Evolutionary conservation across 2,329 filamentous ascomycete species (phyloP), one percentile per base, ranked within the genome.

Genomic region (Orbilia blumenaviensis): DNA sequence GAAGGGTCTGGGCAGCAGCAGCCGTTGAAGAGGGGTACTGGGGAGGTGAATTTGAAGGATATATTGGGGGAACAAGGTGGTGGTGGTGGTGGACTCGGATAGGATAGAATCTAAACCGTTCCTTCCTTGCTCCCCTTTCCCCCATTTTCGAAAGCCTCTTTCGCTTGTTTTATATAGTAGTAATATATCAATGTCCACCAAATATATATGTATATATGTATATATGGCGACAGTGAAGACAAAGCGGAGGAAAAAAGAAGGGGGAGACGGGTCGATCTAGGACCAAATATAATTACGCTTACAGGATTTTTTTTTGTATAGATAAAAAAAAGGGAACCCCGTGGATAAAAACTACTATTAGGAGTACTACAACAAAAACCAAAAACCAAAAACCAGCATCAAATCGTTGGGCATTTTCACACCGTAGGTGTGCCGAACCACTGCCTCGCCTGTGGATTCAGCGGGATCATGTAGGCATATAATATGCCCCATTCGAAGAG

Each of bases 21-120:
- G 83, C 94, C 95, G 3, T 84, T 98, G 71, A 84, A 90, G 78
- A 88, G 95, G 79, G 95, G 95, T 0, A 96, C 91, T 78, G 95
- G 92, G 8, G 87, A 97, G 81, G 85, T 97, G 44, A 97, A 92
- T 83, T 86, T 99, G 78, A 96, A 95, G 83, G 94, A 98, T 82
- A 86, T 97, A 16, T 82, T 92, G 18, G 89, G 86, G 77, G 82
- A 84, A 9, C 84, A 84, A 68, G 66, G 69, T 3, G n/a, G n/a
- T n/a, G n/a, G n/a, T n/a, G n/a, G n/a, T n/a, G n/a, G n/a, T n/a
- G 67, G 67, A 14, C 60, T 72, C 5, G 3, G 52, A 56, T 38
- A 32, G 27, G 21, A 3, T 3, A 3, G 52, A 4, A 12, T 7
- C 27, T 12, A 14, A 14, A 18, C 48, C n/a, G n/a, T 54, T 34